phyloP scores from a whole-genome alignment of 106 monocot species.

The Acanthochlamys bracteata region DNA sequence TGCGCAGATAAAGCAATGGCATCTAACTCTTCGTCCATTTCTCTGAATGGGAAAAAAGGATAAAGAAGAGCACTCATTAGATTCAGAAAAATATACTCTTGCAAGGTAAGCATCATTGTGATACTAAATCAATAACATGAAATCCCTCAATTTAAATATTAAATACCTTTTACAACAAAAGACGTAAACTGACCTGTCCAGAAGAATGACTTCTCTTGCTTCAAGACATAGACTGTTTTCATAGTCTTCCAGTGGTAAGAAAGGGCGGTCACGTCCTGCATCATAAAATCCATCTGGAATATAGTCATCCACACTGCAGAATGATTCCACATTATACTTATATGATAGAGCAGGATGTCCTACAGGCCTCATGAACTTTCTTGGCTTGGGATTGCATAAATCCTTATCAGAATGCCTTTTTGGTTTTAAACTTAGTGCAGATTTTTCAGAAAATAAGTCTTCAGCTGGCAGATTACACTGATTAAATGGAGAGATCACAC shows the following conservation, averaged over 20 bases:
- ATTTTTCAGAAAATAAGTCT: slow-evolving; percentile 21
- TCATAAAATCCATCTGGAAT: slow-evolving; percentile 99
- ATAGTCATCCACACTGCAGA: slow-evolving; percentile 69
- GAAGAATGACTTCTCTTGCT: slow-evolving; percentile 91
- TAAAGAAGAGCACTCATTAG: neutral
- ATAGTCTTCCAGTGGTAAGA: slow-evolving; percentile 62
- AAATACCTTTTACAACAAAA: too few species aligned
- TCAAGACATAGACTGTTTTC: slow-evolving; percentile 38
- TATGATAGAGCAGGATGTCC: slow-evolving; percentile 43
- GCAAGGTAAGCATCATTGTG: too few species aligned
- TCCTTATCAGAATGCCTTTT: slow-evolving; percentile 82
- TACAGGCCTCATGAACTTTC: slow-evolving; percentile 56
- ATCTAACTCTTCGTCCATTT: slow-evolving; percentile 85
- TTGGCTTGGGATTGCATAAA: slow-evolving; percentile 72
- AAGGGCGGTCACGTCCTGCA: slow-evolving; percentile 84
- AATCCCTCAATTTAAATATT: too few species aligned
- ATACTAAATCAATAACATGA: too few species aligned
- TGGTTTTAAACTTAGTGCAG: slow-evolving; percentile 30
- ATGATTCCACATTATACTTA: slow-evolving; percentile 75
- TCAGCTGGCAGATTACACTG: slow-evolving; percentile 13
- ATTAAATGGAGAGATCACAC: slow-evolving; percentile 2
- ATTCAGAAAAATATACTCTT: neutral
- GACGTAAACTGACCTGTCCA: slow-evolving; percentile 63
- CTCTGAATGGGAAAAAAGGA: slow-evolving; percentile 31
- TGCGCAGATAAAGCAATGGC: slow-evolving; percentile 73